A percentile compares a stretch with the other conserved stretches of the same genome.
Evolutionary conservation across 2,329 filamentous ascomycete species (phyloP).

Genomic region (Ceratocystis diversiconidia): DNA sequence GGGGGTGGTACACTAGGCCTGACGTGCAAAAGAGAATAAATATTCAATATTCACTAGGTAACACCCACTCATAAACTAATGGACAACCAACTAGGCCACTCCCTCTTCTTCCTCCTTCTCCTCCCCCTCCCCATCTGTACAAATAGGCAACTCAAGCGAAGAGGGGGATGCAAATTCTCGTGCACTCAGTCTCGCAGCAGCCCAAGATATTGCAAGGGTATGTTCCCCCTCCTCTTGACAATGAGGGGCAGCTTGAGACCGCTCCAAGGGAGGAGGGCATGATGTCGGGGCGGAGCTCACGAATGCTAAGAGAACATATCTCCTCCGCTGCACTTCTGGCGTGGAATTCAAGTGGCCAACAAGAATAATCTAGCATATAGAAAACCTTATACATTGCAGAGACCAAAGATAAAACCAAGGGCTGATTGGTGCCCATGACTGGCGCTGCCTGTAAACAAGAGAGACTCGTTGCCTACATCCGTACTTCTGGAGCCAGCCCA

Average conservation of each 20-base stretch:
- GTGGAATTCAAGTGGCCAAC: not conserved
- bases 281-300: not conserved
- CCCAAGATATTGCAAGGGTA: not conserved
- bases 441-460: not conserved
- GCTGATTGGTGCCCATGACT: not conserved
- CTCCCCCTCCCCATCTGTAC: not conserved
- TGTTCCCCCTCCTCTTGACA: not conserved
- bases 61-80: not conserved
- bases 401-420: too few relatives aligned
- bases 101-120: not conserved
- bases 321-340: not conserved
- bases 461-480: too few relatives aligned
- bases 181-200: not conserved
- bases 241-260: not conserved
- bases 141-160: not conserved
- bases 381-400: not conserved
- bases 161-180: not conserved
- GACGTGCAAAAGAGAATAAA: not conserved
- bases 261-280: not conserved
- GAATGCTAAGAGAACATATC: not conserved
- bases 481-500: too few relatives aligned
- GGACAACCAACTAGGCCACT: not conserved
- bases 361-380: not conserved
- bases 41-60: not conserved
- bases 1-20: not conserved